phyloP scores from a whole-genome alignment of 768 basidiomycete species.

The Butyriboletus loyo region DNA sequence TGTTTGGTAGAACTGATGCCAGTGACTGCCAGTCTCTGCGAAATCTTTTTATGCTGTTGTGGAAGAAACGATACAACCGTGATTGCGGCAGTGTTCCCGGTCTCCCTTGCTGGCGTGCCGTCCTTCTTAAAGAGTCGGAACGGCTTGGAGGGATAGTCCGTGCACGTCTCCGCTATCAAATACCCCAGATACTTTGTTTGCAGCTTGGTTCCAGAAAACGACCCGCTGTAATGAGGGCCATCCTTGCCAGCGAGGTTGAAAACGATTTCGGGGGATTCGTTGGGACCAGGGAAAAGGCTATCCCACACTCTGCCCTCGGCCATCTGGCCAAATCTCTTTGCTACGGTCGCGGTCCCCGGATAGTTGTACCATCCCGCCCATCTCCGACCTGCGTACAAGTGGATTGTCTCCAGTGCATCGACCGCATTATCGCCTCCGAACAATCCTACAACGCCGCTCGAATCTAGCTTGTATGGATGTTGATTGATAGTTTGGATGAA shows the following conservation, averaged over 20 bases:
- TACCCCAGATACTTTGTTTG: constrained; percentile 52
- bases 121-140: constrained; percentile 6
- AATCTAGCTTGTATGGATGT: constrained; percentile 21
- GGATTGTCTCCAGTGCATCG: constrained; percentile 33
- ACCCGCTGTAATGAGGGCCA: constrained; percentile 68
- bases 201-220: constrained; percentile 60
- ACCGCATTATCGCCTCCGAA: constrained; percentile 33
- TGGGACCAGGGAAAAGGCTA: constrained; percentile 32
- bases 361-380: constrained; percentile 39
- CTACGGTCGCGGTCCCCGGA: constrained; percentile 31
- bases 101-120: constrained; percentile 5
- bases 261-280: constrained; percentile 23
- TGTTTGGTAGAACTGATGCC: neutral
- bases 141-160: neutral
- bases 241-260: constrained; percentile 28
- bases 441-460: constrained; percentile 30
- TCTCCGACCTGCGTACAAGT: constrained; percentile 27
- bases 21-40: neutral
- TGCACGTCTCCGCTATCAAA: constrained; percentile 38
- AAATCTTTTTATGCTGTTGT: neutral
- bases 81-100: constrained; percentile 13
- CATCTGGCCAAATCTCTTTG: constrained; percentile 32
- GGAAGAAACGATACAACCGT: constrained; percentile 15
- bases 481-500: constrained; percentile 10
- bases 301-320: constrained; percentile 28